These are phyloP conservation scores for Protomyces inundatus DNA, from an alignment of 1,139 yeast species.

Conservation along the genomic window DNA sequence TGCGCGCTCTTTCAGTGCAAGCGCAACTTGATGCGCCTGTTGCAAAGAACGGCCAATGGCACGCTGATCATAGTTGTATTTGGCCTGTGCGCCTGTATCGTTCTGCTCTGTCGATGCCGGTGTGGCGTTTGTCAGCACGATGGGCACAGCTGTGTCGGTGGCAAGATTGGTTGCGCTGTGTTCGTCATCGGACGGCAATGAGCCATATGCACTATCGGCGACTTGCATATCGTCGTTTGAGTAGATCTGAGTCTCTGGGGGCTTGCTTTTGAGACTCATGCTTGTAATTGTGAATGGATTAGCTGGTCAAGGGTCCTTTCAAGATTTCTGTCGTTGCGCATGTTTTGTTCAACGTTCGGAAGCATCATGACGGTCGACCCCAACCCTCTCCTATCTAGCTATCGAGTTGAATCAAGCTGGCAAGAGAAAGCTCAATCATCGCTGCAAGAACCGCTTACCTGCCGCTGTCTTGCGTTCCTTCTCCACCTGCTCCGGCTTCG, in stretches of 20 bases:
- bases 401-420: too few relatives aligned
- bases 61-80: conserved; percentile 10
- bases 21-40: conserved; percentile 11
- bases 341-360: not conserved
- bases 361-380: not conserved
- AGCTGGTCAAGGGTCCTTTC: not conserved
- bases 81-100: not conserved
- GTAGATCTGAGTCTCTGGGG: not conserved
- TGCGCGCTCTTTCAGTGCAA: conserved; percentile 6
- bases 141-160: not conserved
- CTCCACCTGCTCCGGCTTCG: conserved; percentile 87
- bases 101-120: not conserved
- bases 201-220: not conserved
- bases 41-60: conserved; percentile 12
- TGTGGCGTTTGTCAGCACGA: not conserved
- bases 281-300: not conserved
- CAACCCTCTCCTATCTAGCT: too few relatives aligned
- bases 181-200: not conserved
- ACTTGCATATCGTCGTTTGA: not conserved
- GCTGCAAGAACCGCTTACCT: conserved; percentile 17
- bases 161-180: too few relatives aligned
- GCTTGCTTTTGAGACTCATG: not conserved
- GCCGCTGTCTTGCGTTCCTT: conserved; percentile 53
- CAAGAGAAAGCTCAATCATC: not conserved
- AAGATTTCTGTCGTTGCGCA: not conserved